Evolutionary conservation across 306 rosid species (phyloP), one percentile per base, ranked within the genome.

Genomic region (Biancaea sappan): DNA sequence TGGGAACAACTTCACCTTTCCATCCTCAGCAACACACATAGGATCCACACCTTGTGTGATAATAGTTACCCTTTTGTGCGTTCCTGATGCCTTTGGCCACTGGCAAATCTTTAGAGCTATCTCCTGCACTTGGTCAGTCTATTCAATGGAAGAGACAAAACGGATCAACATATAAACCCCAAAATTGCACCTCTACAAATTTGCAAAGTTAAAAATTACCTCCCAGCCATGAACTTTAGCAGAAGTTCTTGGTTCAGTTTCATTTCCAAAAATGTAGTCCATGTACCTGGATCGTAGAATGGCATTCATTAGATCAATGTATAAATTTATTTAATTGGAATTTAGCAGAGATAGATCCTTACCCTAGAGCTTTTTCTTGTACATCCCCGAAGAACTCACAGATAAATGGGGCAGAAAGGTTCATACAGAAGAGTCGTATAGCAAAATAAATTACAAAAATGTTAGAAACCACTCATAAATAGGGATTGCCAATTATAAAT

Each of bases 31-130:
- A 84, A 93, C 87, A 58, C 91, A 89, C 16, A 93, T 97, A 51
- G 97, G 96, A 75, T 93, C 98, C 16, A 95, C 87, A 66, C 98
- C 98, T 67, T 93, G 98, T 31, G 98, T 90, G 78, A 92, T 90
- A 31, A 92, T 92, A 5, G 96, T 81, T 54, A 90, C 88, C 83
- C 98, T 92, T 89, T 90, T n/a, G n/a, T n/a, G n/a, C n/a, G n/a
- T n/a, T n/a, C n/a, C n/a, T n/a, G n/a, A n/a, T n/a, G n/a, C n/a
- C n/a, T n/a, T n/a, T n/a, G n/a, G n/a, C n/a, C n/a, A n/a, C n/a
- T n/a, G n/a, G n/a, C n/a, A n/a, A n/a, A n/a, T n/a, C n/a, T n/a
- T n/a, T n/a, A n/a, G n/a, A n/a, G n/a, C n/a, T n/a, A n/a, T n/a
- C n/a, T n/a, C n/a, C n/a, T n/a, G n/a, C n/a, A n/a, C n/a, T n/a